Evolutionary conservation across 1,284 basidiomycete genomes (phyloP).

Genomic region (Volvariella volvacea): DNA sequence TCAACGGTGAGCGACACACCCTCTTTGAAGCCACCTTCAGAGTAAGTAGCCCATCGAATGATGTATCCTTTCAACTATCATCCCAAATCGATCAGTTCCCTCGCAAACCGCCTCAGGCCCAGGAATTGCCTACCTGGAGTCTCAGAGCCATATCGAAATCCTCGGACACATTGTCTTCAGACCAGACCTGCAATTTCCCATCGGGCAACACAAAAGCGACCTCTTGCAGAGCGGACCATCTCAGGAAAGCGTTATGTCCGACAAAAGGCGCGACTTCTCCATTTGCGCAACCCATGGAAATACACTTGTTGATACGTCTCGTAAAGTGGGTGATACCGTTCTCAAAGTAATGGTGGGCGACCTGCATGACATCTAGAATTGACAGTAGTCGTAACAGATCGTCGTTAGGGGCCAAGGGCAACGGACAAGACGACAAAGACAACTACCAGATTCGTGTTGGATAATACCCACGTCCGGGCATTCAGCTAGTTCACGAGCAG

Average conservation of each 20-base stretch:
- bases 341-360: slow-evolving; percentile 82
- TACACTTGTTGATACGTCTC: slow-evolving; percentile 49
- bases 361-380: slow-evolving; percentile 65
- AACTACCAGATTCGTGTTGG: slow-evolving; percentile 68
- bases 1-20: slow-evolving; percentile 81
- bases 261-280: slow-evolving; percentile 84
- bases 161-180: slow-evolving; percentile 78
- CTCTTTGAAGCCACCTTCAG: slow-evolving; percentile 76
- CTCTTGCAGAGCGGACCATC: slow-evolving; percentile 82
- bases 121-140: slow-evolving; percentile 29
- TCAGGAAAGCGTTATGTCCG: slow-evolving; percentile 83
- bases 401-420: not conserved
- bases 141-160: slow-evolving; percentile 75
- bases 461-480: slow-evolving; percentile 79
- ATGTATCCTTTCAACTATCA: slow-evolving; percentile 56
- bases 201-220: slow-evolving; percentile 67
- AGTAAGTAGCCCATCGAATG: slow-evolving; percentile 83
- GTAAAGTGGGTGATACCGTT: slow-evolving; percentile 82
- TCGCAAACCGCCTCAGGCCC: slow-evolving; percentile 6
- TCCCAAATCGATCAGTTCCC: not conserved
- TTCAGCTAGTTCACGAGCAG: slow-evolving; percentile 72
- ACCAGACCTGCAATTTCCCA: slow-evolving; percentile 72
- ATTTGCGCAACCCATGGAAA: slow-evolving; percentile 38
- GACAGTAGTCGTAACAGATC: not conserved
- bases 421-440: slow-evolving; percentile 1